Evolutionary conservation across 2,329 filamentous ascomycete species (phyloP).

Genomic region (Cladosporium cucumerinum): DNA sequence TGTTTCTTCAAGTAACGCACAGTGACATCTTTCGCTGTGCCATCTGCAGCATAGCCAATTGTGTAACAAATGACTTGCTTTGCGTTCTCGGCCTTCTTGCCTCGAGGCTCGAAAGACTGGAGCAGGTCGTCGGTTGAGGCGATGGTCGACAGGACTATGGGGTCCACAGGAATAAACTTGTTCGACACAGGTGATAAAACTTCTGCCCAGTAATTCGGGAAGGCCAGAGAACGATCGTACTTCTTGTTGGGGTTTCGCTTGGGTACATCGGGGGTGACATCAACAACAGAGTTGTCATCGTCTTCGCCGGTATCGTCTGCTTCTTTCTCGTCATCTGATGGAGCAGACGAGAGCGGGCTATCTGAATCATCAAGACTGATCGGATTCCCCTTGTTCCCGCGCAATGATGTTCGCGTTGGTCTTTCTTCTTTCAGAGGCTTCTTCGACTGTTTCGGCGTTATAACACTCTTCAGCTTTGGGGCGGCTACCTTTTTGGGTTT

Average conservation of each 20-base stretch:
- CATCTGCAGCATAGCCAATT: conserved; percentile 76
- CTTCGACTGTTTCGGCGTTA: conserved; percentile 16
- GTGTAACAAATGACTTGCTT: conserved; percentile 91
- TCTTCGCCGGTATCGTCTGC: conserved; percentile 34
- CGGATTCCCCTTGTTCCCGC: conserved; percentile 36
- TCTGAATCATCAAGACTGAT: conserved; percentile 51
- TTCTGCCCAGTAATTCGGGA: conserved; percentile 92
- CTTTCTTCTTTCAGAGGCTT: conserved; percentile 19
- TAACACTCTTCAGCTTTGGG: conserved; percentile 10
- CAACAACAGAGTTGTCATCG: conserved; percentile 58
- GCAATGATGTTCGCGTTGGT: conserved; percentile 26
- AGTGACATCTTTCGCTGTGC: conserved; percentile 91
- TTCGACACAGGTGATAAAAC: conserved; percentile 77
- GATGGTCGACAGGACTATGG: conserved; percentile 65
- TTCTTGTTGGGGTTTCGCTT: conserved; percentile 45
- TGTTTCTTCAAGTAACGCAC: conserved; percentile 82
- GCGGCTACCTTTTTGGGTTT: conserved; percentile 16
- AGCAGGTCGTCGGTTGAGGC: conserved; percentile 70
- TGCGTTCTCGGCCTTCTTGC: conserved; percentile 75
- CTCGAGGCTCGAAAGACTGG: conserved; percentile 75
- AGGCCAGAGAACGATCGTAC: conserved; percentile 74
- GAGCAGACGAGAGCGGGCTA: conserved; percentile 41
- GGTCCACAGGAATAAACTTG: conserved; percentile 75
- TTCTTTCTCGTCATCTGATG: conserved; percentile 41
- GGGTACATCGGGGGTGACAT: conserved; percentile 48